Conservation (phyloP, 1,284 basidiomycete species). For the Peniophora sp. region DNA sequence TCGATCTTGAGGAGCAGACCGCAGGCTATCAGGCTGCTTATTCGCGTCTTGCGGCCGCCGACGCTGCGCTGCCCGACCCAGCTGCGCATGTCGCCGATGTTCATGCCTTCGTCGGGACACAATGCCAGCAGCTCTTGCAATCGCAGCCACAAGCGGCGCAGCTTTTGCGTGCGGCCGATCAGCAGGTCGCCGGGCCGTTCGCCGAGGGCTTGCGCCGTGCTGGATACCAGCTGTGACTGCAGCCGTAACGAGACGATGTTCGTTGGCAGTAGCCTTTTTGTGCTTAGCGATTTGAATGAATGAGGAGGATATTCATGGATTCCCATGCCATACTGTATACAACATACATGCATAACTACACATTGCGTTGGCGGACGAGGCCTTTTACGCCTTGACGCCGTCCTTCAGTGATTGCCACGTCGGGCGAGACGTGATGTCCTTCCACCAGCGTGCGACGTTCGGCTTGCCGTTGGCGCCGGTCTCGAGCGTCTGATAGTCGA, state of each 20-base stretch:
- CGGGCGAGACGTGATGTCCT: background rate
- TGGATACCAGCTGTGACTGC: slow-evolving; percentile 19
- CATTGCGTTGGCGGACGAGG: background rate
- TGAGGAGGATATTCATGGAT: no score
- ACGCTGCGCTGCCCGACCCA: slow-evolving; percentile 44
- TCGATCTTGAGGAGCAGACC: slow-evolving; percentile 87
- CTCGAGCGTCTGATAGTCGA: slow-evolving; percentile 1
- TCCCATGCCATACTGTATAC: no score
- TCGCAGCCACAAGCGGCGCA: slow-evolving; percentile 25
- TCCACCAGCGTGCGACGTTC: background rate
- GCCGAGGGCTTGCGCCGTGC: slow-evolving; percentile 32
- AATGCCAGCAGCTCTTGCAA: slow-evolving; percentile 26
- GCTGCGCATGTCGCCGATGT: slow-evolving; percentile 55
- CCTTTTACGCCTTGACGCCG: background rate
- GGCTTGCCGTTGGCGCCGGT: slow-evolving; percentile 1
- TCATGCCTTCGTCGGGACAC: slow-evolving; percentile 40
- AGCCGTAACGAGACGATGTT: no score
- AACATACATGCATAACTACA: no score
- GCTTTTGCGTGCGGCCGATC: slow-evolving; percentile 29
- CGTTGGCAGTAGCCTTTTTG: no score
- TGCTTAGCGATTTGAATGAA: no score
- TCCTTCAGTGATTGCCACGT: background rate
- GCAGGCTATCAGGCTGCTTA: slow-evolving; percentile 92
- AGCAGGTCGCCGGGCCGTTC: slow-evolving; percentile 30
- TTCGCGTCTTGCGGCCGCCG: slow-evolving; percentile 83